A percentile compares a stretch with the other conserved stretches of the same genome.
These are phyloP conservation scores for Nakaseomyces sp. DNA, from an alignment of 1,139 yeast species.

Conservation along the genomic window DNA sequence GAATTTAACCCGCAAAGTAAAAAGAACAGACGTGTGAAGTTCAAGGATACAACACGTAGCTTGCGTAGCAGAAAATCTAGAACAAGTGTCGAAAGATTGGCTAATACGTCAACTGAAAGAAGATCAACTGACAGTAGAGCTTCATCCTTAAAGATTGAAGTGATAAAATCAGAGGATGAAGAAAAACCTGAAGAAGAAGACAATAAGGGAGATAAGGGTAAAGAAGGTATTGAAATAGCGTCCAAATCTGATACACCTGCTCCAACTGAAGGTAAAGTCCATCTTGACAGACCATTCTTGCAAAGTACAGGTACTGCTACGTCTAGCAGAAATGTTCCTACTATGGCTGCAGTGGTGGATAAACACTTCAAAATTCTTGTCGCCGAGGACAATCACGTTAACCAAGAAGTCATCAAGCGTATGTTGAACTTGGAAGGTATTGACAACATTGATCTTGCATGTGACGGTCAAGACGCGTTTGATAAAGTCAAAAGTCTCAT, in stretches of 20 bases:
- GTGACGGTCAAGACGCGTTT: conserved; percentile 86
- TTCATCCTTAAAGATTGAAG: conserved; percentile 3
- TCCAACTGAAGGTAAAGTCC: conserved; percentile 17
- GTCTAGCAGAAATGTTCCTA: conserved; percentile 21
- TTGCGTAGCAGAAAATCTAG: conserved; percentile 1
- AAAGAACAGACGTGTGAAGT: conserved; percentile 37
- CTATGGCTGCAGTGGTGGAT: conserved; percentile 10
- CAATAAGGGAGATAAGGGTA: conserved; percentile 21
- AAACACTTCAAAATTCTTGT: conserved; percentile 49
- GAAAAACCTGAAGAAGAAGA: neutral
- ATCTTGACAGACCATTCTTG: conserved; percentile 31
- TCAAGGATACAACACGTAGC: conserved; percentile 15
- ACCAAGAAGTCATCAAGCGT: conserved; percentile 81
- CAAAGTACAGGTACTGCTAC: conserved; percentile 37
- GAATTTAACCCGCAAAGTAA: conserved; percentile 38
- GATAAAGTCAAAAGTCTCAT: conserved; percentile 48
- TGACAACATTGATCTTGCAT: conserved; percentile 60
- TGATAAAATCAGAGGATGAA: neutral
- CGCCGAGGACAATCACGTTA: conserved; percentile 91
- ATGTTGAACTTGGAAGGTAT: conserved; percentile 80
- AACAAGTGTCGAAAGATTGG: conserved; percentile 2
- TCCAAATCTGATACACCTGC: conserved; percentile 8
- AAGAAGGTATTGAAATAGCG: neutral
- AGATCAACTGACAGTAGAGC: neutral
- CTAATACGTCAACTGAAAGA: neutral